Conservation (phyloP, 768 basidiomycete genomes). For the Mycena olivaceomarginata region DNA sequence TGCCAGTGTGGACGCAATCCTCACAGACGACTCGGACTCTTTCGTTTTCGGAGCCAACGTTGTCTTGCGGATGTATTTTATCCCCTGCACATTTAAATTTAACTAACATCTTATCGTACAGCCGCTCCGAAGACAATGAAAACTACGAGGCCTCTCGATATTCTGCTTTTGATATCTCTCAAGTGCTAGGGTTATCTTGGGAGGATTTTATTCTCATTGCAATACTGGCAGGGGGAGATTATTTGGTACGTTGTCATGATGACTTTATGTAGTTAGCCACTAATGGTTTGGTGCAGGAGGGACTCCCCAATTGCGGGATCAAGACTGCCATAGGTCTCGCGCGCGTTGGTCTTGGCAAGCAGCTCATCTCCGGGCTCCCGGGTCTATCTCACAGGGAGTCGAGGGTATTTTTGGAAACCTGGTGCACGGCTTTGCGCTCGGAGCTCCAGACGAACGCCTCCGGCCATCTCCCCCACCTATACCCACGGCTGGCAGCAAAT, state of each 20-base stretch:
- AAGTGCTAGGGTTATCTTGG: constrained; percentile 46
- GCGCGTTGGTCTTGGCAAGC: constrained; percentile 33
- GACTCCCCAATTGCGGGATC: neutral
- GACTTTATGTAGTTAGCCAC: constrained; percentile 26
- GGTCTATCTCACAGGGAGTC: neutral
- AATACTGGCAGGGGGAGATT: constrained; percentile 64
- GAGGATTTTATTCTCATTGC: constrained; percentile 63
- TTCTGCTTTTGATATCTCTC: constrained; percentile 47
- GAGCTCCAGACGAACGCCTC: constrained; percentile 35
- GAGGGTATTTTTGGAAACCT: neutral
- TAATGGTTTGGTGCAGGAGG: constrained; percentile 15
- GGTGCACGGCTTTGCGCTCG: constrained; percentile 8
- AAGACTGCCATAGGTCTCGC: constrained; percentile 30
- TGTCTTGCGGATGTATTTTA: constrained; percentile 51
- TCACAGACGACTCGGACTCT: constrained; percentile 70
- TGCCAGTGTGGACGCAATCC: constrained; percentile 63
- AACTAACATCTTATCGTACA: constrained; percentile 45
- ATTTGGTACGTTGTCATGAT: constrained; percentile 47
- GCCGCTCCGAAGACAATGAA: constrained; percentile 65
- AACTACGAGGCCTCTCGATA: constrained; percentile 64
- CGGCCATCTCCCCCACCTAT: constrained; percentile 49
- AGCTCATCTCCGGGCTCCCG: constrained; percentile 23
- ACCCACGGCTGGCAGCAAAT: constrained; percentile 9
- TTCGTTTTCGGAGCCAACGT: constrained; percentile 69
- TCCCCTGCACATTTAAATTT: neutral